Evolutionary conservation across 192 early-diverging fungal species (phyloP), one percentile per base, ranked within the genome.

Genomic region (Dimargaris verticillata): DNA sequence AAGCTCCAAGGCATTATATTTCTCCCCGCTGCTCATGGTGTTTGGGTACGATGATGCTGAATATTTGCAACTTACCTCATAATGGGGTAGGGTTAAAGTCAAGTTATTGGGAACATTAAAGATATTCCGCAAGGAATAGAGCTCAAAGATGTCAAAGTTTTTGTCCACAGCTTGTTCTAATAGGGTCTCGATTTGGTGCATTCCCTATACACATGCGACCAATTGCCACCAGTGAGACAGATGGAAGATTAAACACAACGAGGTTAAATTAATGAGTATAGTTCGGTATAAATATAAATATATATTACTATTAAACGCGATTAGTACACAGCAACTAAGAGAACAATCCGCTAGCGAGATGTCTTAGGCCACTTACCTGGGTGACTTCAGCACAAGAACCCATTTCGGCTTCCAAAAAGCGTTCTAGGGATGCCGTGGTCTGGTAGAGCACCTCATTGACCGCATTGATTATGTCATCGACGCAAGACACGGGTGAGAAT

Each of bases 141-240:
- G 68, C 64, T 93, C 88, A 65, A 88, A 88, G 29, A 79, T 76
- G 68, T 91, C 91, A 78, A 91, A 91, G 63, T 81, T 76, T 62
- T 82, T 83, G 65, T 91, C 91, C 54, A 93, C 81, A 5, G 81
- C 71, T 26, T 83, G 70, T 64, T 91, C 88, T 14, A 91, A 68
- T 28, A 91, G 65, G 28, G 88, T 89, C 64, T 87, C 83, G 0
- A 87, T 75, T 62, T 83, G 77, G 64, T 83, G 77, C 61, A 88
- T 79, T 0, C 84, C 84, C 81, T 84, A 26, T 38, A 22, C 59
- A 29, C 28, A 11, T 10, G 11, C 26, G 20, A 55, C 6, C 15
- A 54, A 17, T 54, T 20, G 3, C 28, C 10, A 14, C 28, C 28
- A 38, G 28, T 55, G 26, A 38, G 25, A 7, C 13, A 55, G 7